phyloP scores from a whole-genome alignment of 176 grass and related monocot genomes.

The Triticum urartu region DNA sequence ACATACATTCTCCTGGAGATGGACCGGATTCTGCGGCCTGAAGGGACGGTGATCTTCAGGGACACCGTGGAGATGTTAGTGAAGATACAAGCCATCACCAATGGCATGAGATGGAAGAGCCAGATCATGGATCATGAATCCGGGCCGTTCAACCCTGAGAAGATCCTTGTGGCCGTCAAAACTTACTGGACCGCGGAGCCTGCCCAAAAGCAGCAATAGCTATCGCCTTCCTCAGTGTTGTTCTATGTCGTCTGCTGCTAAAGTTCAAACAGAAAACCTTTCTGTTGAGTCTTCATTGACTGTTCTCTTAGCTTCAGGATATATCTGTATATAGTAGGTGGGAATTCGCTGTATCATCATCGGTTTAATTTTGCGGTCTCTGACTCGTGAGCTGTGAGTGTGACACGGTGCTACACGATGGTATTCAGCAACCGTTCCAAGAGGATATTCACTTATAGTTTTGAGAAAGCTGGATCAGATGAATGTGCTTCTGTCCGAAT shows the following conservation, averaged over 20 bases:
- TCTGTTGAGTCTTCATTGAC: neutral
- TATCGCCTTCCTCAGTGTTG: too few species aligned
- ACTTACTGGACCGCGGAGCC: constrained; percentile 68
- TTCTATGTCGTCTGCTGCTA: too few species aligned
- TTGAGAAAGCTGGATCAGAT: neutral
- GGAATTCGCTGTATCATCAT: neutral
- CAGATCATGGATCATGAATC: constrained; percentile 71
- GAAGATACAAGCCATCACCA: constrained; percentile 44
- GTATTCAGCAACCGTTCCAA: too few species aligned
- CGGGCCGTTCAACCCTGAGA: constrained; percentile 67
- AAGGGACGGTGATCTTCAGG: constrained; percentile 67
- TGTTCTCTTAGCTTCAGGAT: constrained; percentile 8
- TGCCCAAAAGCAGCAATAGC: constrained; percentile 32
- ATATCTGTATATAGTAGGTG: constrained; percentile 24
- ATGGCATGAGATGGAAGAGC: constrained; percentile 75
- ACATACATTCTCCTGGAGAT: constrained; percentile 44
- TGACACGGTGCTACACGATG: too few species aligned
- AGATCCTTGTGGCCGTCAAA: constrained; percentile 79
- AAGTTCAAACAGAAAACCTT: too few species aligned
- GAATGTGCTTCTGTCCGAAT: too few species aligned
- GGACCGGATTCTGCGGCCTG: constrained; percentile 64
- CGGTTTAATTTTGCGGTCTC: neutral
- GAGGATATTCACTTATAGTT: too few species aligned
- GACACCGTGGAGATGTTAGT: constrained; percentile 53
- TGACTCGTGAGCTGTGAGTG: neutral